phyloP scores from a whole-genome alignment of 2,329 filamentous ascomycete species.

The Raffaelea ambrosiae region DNA sequence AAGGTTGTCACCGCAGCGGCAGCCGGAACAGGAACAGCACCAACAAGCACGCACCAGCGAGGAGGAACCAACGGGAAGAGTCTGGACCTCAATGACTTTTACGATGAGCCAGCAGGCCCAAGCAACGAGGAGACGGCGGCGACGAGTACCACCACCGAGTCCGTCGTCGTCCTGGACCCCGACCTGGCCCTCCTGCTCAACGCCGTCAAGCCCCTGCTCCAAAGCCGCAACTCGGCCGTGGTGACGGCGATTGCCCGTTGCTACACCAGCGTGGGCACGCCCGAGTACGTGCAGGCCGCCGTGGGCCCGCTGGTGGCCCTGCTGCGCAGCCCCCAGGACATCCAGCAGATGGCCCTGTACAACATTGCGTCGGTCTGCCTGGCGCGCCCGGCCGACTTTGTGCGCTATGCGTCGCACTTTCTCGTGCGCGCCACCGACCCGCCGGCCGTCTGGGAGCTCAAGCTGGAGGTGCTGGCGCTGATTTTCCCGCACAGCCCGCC shows the following conservation, averaged over 20 bases:
- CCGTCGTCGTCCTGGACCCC: conserved; percentile 60
- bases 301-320: conserved; percentile 82
- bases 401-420: conserved; percentile 83
- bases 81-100: conserved; percentile 61
- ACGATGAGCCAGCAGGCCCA: conserved; percentile 55
- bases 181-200: conserved; percentile 78
- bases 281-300: conserved; percentile 63
- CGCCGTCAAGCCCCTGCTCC: conserved; percentile 72
- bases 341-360: conserved; percentile 82
- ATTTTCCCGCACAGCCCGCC: conserved; percentile 76
- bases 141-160: conserved; percentile 34
- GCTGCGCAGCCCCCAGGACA: conserved; percentile 74
- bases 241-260: conserved; percentile 79
- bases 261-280: conserved; percentile 76
- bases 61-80: not conserved
- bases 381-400: conserved; percentile 67
- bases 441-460: conserved; percentile 78
- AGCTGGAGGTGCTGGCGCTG: conserved; percentile 82
- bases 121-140: conserved; percentile 15
- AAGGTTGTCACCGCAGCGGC: conserved; percentile 30
- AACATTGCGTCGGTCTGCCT: conserved; percentile 94
- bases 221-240: conserved; percentile 88
- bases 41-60: conserved; percentile 28
- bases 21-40: not conserved
- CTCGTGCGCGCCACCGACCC: conserved; percentile 73